Base-by-base conservation (phyloP, 192 early-diverging fungal genomes). In the Umbelopsis vinacea region DNA sequence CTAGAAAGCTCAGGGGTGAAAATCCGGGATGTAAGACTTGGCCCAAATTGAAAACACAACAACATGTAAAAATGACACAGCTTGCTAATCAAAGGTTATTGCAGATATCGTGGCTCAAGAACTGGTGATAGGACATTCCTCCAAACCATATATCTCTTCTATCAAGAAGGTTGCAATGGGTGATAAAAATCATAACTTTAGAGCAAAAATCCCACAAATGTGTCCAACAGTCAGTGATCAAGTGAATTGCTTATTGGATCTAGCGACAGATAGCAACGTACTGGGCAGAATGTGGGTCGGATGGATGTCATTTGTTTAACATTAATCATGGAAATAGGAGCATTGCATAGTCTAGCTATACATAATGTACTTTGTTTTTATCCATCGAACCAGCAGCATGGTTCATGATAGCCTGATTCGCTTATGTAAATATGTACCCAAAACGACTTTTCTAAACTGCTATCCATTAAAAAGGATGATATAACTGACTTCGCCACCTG, bases 201-300 rank as follows among this genome's bases (percentile, higher is more conserved):
- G 91, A 12, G 86, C 88, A 0, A 53, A 53, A 35, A 72, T 84
- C 2, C 82, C 82, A 1, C 23, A 74, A 24, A 74, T 74, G 10
- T 91, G 89, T 66, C 15, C 50, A 35, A 83, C 69, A 33, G 85
- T 89, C 19, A 77, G 79, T 50, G 89, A 87, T 26, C 93, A 94
- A 74, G 85, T 94, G 7, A 81, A 91, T 46, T 92, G 90, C 66
- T 60, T 93, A 24, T 81, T 94, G 68, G 89, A 93, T 73, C 80
- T 92, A 71, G 91, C 92, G 1, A 93, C 91, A 14, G 93, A 94
- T 67, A 80, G 82, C 7, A 86, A 88, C 69, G 80, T 90, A 4
- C 79, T 94, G 4, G 91, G 90, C 12, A 66, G 87, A 17, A 81
- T 83, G 24, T 93, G 85, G 84, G 71, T 87, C 23, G 93, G 93